Evolutionary conservation across 768 basidiomycete species (phyloP).

Genomic region (Suillus cothurnatus): DNA sequence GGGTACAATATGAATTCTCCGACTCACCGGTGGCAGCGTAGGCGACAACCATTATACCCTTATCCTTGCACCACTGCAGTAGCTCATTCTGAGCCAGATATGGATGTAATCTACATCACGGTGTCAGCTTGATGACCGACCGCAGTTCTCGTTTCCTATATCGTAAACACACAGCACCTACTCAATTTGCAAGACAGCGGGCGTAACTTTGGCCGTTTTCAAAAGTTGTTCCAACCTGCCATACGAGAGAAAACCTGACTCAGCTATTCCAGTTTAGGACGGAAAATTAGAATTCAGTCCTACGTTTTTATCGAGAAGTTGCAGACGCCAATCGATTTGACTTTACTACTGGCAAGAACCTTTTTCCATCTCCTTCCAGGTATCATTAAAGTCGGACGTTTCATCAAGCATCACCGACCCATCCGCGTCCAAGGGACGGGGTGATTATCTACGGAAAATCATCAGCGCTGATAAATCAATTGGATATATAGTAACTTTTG

Average conservation of each 20-base stretch:
- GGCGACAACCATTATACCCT: slow-evolving; percentile 48
- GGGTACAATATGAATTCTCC: slow-evolving; percentile 6
- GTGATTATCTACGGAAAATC: slow-evolving; percentile 11
- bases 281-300: slow-evolving; percentile 34
- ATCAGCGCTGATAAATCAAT: neutral
- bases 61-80: slow-evolving; percentile 40
- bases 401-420: slow-evolving; percentile 21
- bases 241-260: neutral
- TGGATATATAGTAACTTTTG: neutral
- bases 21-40: slow-evolving; percentile 47
- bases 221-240: slow-evolving; percentile 9
- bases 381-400: slow-evolving; percentile 36
- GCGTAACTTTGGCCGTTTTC: slow-evolving; percentile 37
- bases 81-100: slow-evolving; percentile 47
- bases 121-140: slow-evolving; percentile 32
- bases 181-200: slow-evolving; percentile 48
- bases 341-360: slow-evolving; percentile 38
- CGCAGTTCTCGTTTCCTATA: slow-evolving; percentile 36
- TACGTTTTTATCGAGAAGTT: slow-evolving; percentile 56
- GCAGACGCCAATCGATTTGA: slow-evolving; percentile 55
- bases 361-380: slow-evolving; percentile 35
- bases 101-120: slow-evolving; percentile 27
- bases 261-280: slow-evolving; percentile 7
- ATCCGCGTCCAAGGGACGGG: slow-evolving; percentile 21
- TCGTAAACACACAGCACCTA: slow-evolving; percentile 1